Evolutionary conservation across 2,329 filamentous ascomycete genomes (phyloP).

Genomic region (Beauveria caledonica): DNA sequence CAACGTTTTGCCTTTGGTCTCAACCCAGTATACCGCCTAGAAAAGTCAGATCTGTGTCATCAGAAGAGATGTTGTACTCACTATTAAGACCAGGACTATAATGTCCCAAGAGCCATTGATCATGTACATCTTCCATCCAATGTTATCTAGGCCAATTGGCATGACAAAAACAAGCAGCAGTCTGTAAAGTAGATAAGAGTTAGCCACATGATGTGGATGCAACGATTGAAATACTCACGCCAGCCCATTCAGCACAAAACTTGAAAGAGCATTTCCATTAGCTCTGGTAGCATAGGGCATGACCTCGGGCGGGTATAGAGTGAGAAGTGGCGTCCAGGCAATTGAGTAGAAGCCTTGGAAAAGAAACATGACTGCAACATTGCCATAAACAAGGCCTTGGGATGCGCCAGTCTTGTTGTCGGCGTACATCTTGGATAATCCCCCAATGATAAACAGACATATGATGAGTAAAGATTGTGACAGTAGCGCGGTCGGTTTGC

Average conservation of each 20-base stretch:
- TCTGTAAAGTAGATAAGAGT: background rate
- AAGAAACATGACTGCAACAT: conserved; percentile 24
- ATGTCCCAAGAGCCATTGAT: conserved; percentile 20
- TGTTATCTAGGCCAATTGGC: conserved; percentile 17
- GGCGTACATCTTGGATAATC: conserved; percentile 34
- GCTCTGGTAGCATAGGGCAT: conserved; percentile 21
- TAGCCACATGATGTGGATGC: background rate
- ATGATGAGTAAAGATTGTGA: conserved; percentile 30
- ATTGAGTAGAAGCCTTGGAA: conserved; percentile 22
- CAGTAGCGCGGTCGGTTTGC: conserved; percentile 34
- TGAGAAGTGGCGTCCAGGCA: conserved; percentile 21
- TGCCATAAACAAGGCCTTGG: conserved; percentile 28
- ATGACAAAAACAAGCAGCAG: conserved; percentile 16
- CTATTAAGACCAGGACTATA: conserved; percentile 16
- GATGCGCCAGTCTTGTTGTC: conserved; percentile 21
- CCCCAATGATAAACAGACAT: conserved; percentile 44
- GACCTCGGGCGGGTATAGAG: conserved; percentile 22
- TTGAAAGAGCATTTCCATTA: conserved; percentile 28
- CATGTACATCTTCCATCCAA: conserved; percentile 21
- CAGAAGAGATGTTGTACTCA: background rate
- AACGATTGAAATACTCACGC: background rate
- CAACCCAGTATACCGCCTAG: conserved; percentile 19
- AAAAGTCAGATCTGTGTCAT: background rate
- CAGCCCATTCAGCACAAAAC: conserved; percentile 11
- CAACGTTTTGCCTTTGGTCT: conserved; percentile 37